These are phyloP conservation scores for Bacterosira constricta DNA, from an alignment of 108 stramenopile genomes.

Conservation along the genomic window DNA sequence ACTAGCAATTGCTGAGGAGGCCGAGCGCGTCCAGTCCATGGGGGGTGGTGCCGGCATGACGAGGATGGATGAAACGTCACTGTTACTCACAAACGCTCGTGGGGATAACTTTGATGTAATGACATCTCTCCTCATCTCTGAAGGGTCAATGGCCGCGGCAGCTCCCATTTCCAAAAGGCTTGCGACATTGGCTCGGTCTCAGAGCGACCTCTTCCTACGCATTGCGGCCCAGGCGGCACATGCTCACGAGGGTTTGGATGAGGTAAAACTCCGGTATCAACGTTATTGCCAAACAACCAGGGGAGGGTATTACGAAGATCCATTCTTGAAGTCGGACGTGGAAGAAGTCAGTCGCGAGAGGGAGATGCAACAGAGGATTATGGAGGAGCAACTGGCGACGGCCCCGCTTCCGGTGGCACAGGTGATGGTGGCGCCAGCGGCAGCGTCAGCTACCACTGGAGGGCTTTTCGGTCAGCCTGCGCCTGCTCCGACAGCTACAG, in stretches of 20 bases:
- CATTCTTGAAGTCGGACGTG: slow-evolving; percentile 59
- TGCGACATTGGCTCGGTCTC: slow-evolving; percentile 43
- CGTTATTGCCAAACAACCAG: slow-evolving; percentile 34
- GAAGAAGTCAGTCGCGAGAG: slow-evolving; percentile 59
- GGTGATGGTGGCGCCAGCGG: slow-evolving; percentile 10
- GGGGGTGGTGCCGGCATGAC: slow-evolving; percentile 13
- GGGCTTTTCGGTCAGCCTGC: slow-evolving; percentile 34
- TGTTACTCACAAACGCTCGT: slow-evolving; percentile 19
- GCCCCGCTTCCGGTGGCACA: slow-evolving; percentile 21
- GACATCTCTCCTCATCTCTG: slow-evolving; percentile 29
- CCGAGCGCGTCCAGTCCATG: slow-evolving; percentile 18
- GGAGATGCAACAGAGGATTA: slow-evolving; percentile 58
- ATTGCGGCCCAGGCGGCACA: slow-evolving; percentile 50
- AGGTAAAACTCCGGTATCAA: slow-evolving; percentile 53
- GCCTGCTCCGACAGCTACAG: slow-evolving; percentile 46
- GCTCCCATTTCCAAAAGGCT: slow-evolving; percentile 35
- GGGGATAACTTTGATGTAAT: slow-evolving; percentile 12
- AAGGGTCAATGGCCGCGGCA: slow-evolving; percentile 7
- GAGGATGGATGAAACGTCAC: slow-evolving; percentile 9
- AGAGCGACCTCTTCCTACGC: slow-evolving; percentile 58
- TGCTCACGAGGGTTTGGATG: slow-evolving; percentile 59
- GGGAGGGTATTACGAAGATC: slow-evolving; percentile 61
- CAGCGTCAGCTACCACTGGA: slow-evolving; percentile 24
- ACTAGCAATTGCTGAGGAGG: slow-evolving; percentile 28
- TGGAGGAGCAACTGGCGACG: slow-evolving; percentile 46